Conservation (phyloP, 306 rosid species). For the Trifolium repens region DNA sequence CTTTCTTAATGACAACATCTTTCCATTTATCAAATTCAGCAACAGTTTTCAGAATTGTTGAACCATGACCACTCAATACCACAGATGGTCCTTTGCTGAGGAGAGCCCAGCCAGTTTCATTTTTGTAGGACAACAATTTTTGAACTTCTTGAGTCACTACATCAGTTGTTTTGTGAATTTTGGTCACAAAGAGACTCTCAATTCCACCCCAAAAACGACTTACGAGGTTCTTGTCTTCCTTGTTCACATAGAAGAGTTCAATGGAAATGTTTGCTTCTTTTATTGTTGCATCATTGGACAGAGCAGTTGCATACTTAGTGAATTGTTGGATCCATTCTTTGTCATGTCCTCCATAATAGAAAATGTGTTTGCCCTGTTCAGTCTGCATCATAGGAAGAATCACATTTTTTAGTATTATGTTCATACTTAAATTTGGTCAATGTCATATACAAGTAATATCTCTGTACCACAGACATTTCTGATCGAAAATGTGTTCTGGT, state of each 20-base stretch:
- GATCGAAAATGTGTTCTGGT: too few relatives aligned
- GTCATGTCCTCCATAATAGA: constrained; percentile 72
- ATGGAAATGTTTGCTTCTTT: constrained; percentile 54
- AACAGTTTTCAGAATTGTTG: constrained; percentile 49
- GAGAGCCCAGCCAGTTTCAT: constrained; percentile 71
- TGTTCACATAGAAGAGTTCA: constrained; percentile 56
- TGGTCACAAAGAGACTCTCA: constrained; percentile 61
- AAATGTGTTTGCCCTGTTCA: constrained; percentile 53
- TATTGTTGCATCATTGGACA: constrained; percentile 48
- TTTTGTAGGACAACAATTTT: constrained; percentile 67
- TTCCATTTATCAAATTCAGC: constrained; percentile 77
- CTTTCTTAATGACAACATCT: constrained; percentile 40
- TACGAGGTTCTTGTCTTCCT: constrained; percentile 43
- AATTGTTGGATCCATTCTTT: constrained; percentile 64
- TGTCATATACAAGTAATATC: too few relatives aligned
- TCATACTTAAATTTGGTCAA: too few relatives aligned
- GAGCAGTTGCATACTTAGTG: constrained; percentile 45
- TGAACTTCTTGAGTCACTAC: constrained; percentile 58
- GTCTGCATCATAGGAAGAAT: neutral
- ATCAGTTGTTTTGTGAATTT: constrained; percentile 46
- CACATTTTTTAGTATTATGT: neutral
- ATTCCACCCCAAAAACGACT: constrained; percentile 51
- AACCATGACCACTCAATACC: constrained; percentile 59
- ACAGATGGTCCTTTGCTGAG: constrained; percentile 60
- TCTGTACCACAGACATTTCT: too few relatives aligned